Evolutionary conservation across 2,329 filamentous ascomycete species (phyloP).

Genomic region (Aspergillus puulaauensis): DNA sequence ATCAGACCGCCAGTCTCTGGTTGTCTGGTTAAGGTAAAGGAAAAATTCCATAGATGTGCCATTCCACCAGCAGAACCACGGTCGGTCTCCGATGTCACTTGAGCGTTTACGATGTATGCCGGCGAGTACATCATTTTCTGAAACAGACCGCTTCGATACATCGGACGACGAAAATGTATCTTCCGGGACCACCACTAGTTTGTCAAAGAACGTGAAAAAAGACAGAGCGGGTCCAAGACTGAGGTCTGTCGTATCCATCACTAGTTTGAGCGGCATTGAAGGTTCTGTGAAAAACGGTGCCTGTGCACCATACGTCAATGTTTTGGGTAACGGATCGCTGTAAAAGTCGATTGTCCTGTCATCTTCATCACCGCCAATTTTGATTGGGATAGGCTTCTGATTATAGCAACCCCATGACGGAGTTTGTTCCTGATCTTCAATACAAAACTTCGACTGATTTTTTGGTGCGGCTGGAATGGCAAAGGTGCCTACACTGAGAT

Average conservation of each 20-base stretch:
- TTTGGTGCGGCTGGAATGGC: constrained; percentile 49
- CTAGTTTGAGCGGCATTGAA: constrained; percentile 53
- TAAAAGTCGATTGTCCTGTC: constrained; percentile 38
- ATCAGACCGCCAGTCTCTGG: constrained; percentile 25
- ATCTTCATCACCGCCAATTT: constrained; percentile 25
- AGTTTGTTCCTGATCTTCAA: constrained; percentile 45
- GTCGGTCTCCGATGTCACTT: constrained; percentile 56
- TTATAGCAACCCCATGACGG: constrained; percentile 53
- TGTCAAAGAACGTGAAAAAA: constrained; percentile 63
- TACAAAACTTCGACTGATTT: constrained; percentile 50
- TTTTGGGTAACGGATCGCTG: constrained; percentile 36
- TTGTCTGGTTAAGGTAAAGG: constrained; percentile 60
- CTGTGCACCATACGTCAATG: constrained; percentile 62
- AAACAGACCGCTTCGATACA: constrained; percentile 29
- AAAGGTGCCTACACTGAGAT: constrained; percentile 52
- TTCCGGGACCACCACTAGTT: constrained; percentile 57
- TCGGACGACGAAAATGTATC: constrained; percentile 32
- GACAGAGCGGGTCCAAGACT: constrained; percentile 62
- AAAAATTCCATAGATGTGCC: constrained; percentile 65
- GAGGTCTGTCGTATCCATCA: constrained; percentile 57
- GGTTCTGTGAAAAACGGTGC: constrained; percentile 48
- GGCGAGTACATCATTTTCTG: constrained; percentile 24
- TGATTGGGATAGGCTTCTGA: constrained; percentile 34
- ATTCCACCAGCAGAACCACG: constrained; percentile 73
- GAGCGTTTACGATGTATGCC: constrained; percentile 39